Evolutionary conservation across 352 stramenopile species (phyloP).

Genomic region (Phytophthora pluvialis): DNA sequence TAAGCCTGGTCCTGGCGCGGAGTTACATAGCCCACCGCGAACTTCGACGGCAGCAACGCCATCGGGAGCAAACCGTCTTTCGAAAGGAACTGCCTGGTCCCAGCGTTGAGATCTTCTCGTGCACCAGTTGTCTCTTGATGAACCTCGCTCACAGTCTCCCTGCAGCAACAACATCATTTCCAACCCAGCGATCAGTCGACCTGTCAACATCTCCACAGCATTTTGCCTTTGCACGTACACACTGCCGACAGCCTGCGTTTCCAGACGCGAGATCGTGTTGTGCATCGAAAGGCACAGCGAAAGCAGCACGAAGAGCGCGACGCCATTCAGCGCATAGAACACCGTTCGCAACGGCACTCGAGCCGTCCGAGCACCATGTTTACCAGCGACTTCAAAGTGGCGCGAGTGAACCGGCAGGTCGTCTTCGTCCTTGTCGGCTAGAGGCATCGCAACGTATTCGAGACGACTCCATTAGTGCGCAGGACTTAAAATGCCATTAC

Average conservation of each 20-base stretch:
- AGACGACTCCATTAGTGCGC: neutral
- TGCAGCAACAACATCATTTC: slow-evolving; percentile 7
- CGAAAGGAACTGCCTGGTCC: slow-evolving; percentile 18
- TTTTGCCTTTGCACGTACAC: slow-evolving; percentile 24
- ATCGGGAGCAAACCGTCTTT: slow-evolving; percentile 61
- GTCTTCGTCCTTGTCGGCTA: slow-evolving; percentile 16
- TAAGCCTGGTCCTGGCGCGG: slow-evolving; percentile 76
- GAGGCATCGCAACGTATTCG: neutral
- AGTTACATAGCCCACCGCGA: slow-evolving; percentile 79
- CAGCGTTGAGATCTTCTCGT: slow-evolving; percentile 12
- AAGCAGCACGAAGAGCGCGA: slow-evolving; percentile 62
- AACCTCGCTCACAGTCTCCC: slow-evolving; percentile 21
- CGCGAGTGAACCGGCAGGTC: slow-evolving; percentile 20
- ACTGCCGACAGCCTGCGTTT: slow-evolving; percentile 28
- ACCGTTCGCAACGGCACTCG: slow-evolving; percentile 41
- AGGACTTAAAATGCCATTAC: neutral
- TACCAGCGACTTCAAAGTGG: slow-evolving; percentile 8
- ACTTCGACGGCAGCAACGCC: slow-evolving; percentile 79
- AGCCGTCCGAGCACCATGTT: neutral
- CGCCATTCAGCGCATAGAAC: slow-evolving; percentile 67
- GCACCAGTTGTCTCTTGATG: slow-evolving; percentile 21
- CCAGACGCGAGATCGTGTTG: slow-evolving; percentile 64
- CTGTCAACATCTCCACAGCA: neutral
- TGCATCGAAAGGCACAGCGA: slow-evolving; percentile 76
- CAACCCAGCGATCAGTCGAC: neutral